Evolutionary conservation across 2,329 filamentous ascomycete species (phyloP).

Genomic region (Ophiostoma piceae): DNA sequence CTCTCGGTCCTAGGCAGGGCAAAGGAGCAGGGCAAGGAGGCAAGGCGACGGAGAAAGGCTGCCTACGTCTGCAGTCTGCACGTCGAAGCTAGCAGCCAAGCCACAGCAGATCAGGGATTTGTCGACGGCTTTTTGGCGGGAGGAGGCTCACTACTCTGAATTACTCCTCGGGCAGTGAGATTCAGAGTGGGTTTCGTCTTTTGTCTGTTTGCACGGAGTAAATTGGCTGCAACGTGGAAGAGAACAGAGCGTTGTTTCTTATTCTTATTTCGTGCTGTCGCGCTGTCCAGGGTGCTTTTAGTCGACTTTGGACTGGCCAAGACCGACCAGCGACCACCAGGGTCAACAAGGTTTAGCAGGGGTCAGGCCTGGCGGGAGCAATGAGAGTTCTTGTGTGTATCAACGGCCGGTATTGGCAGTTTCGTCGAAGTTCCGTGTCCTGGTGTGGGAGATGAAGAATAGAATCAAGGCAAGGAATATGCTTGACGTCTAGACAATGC

Average conservation of each 20-base stretch:
- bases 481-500: background rate
- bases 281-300: background rate
- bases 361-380: background rate
- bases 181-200: background rate
- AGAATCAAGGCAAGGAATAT: background rate
- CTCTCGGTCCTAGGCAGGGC: no score
- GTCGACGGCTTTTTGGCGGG: background rate
- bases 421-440: background rate
- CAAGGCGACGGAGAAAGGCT: constrained; percentile 5
- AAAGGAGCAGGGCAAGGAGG: background rate
- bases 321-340: background rate
- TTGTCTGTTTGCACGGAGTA: background rate
- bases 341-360: background rate
- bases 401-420: constrained; percentile 2
- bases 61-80: background rate
- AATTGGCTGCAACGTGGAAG: background rate
- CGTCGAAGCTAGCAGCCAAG: background rate
- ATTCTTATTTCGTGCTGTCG: background rate
- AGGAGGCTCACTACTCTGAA: background rate
- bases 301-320: background rate
- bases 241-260: constrained; percentile 3
- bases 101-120: constrained; percentile 3
- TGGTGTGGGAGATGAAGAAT: background rate
- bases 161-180: background rate
- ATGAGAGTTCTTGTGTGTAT: background rate